Base-by-base conservation (phyloP, 495 filamentous ascomycete species). In the Diplogelasinospora grovesii region DNA sequence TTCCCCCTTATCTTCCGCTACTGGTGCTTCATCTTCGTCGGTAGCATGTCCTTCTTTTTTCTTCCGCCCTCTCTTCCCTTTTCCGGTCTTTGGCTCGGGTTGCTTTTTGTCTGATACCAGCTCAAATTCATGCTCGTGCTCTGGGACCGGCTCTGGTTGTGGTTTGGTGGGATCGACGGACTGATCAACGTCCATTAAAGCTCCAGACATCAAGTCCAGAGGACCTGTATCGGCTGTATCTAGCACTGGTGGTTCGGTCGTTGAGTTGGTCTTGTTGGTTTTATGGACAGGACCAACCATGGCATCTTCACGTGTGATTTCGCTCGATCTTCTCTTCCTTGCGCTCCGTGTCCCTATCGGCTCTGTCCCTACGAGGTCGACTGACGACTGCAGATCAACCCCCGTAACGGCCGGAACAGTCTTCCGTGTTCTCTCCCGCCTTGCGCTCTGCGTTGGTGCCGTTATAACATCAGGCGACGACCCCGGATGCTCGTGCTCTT, bases 401-500 rank as follows among this genome's bases (percentile, higher is more conserved):
- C n/a, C n/a, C n/a, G n/a, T n/a, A 16, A 18, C 30, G 18, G 8
- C 3, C 11, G n/a, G 21, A 10, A 5, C 2, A 16, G 14, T 13
- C 26, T 36, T 15, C 4, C 21, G 32, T 36, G 26, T 29, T 18
- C 41, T 40, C 15, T 21, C 39, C 4, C 29, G 13, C 19, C 25
- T 50, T 6, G 38, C 3, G 8, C 23, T 13, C 5, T 22, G 16
- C 2, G 49, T 18, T 22, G 46, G 41, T n/a, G 46, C 51, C 4
- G 39, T 40, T 19, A 54, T 28, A 6, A 49, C 36, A 34, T 54
- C 50, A 7, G 50, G 50, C 1, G 50, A 54, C 1, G 50, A 54
- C n/a, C n/a, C n/a, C n/a, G n/a, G n/a, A n/a, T n/a, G n/a, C n/a
- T n/a, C n/a, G n/a, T n/a, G n/a, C n/a, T n/a, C n/a, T n/a, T n/a